Base-by-base conservation (phyloP, 1,139 yeast species). In the Starmera stellimalicola region DNA sequence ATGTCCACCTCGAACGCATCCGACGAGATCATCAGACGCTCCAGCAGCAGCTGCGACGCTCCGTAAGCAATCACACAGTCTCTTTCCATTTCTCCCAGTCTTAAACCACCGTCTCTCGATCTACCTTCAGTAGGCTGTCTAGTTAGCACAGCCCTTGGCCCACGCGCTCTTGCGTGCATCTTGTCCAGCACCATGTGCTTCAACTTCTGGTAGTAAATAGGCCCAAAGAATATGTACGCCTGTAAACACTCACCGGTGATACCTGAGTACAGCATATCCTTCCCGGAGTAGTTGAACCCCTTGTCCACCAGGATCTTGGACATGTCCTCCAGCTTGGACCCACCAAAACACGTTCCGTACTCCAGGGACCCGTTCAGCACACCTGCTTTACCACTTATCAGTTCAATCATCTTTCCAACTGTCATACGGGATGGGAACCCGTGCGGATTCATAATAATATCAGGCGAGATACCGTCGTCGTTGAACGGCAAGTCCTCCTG, bases 361-460 rank as follows among this genome's bases (percentile, higher is more conserved):
- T 93, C 95, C 41, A 93, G 63, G 3, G 83, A 58, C 6, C 99
- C 99, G 47, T 84, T 83, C 45, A 91, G 62, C 26, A 91, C 97
- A 54, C 98, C 98, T 0, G 98, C 98, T 55, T 91, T 91, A 48
- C 98, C 98, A 22, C 95, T 82, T 18, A 91, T 82, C 43, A 91
- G 69, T 57, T 91, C 99, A 48, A 93, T 79, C 97, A 91, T 91
- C 58, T 91, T 91, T 40, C 98, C 99, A 18, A 91, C 98, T 31
- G 99, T 91, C 99, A 91, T 91, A 69, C 98, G 94, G 26, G 97
- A 88, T 44, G 98, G 98, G 77, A 91, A 91, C 63, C 96, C 98
- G 55, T 91, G 98, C 2, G 98, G 98, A 54, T 91, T 91, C 95
- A 91, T 91, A 52, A 91, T 91, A 45, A 91, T 87, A 61, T 91